phyloP scores from a whole-genome alignment of 164 flowering plant genomes.

The Hamamelis virginiana region DNA sequence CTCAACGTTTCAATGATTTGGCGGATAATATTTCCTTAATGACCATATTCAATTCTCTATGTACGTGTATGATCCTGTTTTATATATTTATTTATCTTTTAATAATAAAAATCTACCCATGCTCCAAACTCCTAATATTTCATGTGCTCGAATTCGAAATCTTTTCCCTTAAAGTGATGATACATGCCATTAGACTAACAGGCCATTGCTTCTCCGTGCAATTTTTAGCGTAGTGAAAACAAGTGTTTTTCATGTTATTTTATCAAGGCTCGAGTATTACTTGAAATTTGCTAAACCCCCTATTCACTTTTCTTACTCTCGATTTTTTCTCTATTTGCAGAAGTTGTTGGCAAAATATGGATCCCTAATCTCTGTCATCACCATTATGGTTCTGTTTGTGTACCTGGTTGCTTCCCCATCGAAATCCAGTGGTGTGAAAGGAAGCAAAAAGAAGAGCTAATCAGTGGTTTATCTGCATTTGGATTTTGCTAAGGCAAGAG shows the following conservation, averaged over 20 bases:
- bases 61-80: too few species aligned
- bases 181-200: too few species aligned
- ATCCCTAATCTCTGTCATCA: conserved; percentile 63
- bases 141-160: too few species aligned
- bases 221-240: too few species aligned
- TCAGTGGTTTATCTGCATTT: not conserved
- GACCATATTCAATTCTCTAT: too few species aligned
- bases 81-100: too few species aligned
- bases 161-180: too few species aligned
- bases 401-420: conserved; percentile 65
- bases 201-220: too few species aligned
- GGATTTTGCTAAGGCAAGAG: not conserved
- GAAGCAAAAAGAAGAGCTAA: conserved; percentile 80
- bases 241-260: not conserved
- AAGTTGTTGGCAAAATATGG: conserved; percentile 75
- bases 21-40: too few species aligned
- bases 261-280: not conserved
- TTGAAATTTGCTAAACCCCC: not conserved
- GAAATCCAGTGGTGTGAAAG: conserved; percentile 62
- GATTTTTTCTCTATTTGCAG: conserved; percentile 40
- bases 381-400: conserved; percentile 55
- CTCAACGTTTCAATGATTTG: too few species aligned
- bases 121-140: too few species aligned
- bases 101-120: too few species aligned
- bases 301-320: not conserved